Evolutionary conservation across 2,329 filamentous ascomycete genomes (phyloP).

Genomic region (Sphaerostilbella broomeana): DNA sequence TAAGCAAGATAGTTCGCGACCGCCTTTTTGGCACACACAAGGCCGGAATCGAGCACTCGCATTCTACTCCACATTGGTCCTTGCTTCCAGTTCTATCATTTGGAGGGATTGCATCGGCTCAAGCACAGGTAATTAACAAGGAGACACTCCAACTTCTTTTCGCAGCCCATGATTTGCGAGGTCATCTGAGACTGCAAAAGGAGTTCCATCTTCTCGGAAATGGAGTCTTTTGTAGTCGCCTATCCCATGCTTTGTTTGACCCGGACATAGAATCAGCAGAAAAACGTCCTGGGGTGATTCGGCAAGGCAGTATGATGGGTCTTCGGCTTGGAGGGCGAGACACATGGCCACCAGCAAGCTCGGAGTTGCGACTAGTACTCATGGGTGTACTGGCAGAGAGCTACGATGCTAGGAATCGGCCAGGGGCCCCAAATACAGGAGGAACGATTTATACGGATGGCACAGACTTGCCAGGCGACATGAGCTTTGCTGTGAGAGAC

Average conservation of each 20-base stretch:
- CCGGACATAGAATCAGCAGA: slow-evolving; percentile 75
- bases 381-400: slow-evolving; percentile 80
- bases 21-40: slow-evolving; percentile 29
- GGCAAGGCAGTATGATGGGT: slow-evolving; percentile 68
- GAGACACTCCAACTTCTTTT: slow-evolving; percentile 73
- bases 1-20: slow-evolving; percentile 35
- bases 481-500: slow-evolving; percentile 81
- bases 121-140: slow-evolving; percentile 70
- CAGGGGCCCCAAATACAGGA: slow-evolving; percentile 19
- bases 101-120: slow-evolving; percentile 63
- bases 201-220: slow-evolving; percentile 81
- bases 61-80: slow-evolving; percentile 50
- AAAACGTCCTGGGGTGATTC: slow-evolving; percentile 59
- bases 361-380: slow-evolving; percentile 80
- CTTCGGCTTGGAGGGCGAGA: slow-evolving; percentile 74
- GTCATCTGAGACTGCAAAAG: slow-evolving; percentile 68
- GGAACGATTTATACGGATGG: slow-evolving; percentile 24
- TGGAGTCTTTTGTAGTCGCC: slow-evolving; percentile 70
- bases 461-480: slow-evolving; percentile 54
- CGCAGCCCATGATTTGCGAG: slow-evolving; percentile 60
- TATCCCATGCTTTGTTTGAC: slow-evolving; percentile 80
- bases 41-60: slow-evolving; percentile 17
- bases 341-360: slow-evolving; percentile 89
- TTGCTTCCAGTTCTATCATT: slow-evolving; percentile 66
- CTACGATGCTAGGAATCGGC: slow-evolving; percentile 38